Base-by-base conservation (phyloP, 441 rosid genomes). In the Viola pubescens region DNA sequence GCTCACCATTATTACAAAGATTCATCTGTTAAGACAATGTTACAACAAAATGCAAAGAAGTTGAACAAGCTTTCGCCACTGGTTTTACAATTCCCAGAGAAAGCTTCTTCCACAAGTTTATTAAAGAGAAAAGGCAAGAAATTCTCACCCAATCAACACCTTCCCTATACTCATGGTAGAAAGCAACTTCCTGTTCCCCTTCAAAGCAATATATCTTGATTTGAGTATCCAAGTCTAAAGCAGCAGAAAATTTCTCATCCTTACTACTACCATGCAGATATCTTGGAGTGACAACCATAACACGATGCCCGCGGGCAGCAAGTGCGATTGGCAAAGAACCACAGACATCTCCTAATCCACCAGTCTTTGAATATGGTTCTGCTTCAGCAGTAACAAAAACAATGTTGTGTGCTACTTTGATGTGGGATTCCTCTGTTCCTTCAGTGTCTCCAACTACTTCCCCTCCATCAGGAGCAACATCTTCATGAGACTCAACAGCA, bases 311-410 rank as follows among this genome's bases (percentile, higher is more conserved):
- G 45, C 81, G 85, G 9, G 73, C 65, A 61, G 95, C 95, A 53
- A 92, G 62, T 41, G 86, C 89, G 57, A 81, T 72, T 0, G 97
- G 98, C 85, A 92, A 77, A 71, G 96, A 94, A 51, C 98, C 96
- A 71, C 96, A 87, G 48, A 94, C 98, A 77, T 94, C 97, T 57
- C 92, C 97, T 60, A 94, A 47, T 59, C 98, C 98, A 55, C 98
- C 98, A 3, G 97, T 89, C 74, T 94, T 94, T 0, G 98, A 94
- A 73, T 87, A 94, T 16, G 97, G 98, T 62, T 90, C 88, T 0
- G 97, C 98, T 74, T 92, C 98, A 3, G 98, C 75, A 5, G 98
- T 78, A 52, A 94, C 91, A 70, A 87, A 86, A 11, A 92, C 77
- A n/a, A 87, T 65, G 54, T 73, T 88, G 70, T 83, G 44, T 51